Base-by-base conservation (phyloP, 768 basidiomycete species). In the Boletus sp. region DNA sequence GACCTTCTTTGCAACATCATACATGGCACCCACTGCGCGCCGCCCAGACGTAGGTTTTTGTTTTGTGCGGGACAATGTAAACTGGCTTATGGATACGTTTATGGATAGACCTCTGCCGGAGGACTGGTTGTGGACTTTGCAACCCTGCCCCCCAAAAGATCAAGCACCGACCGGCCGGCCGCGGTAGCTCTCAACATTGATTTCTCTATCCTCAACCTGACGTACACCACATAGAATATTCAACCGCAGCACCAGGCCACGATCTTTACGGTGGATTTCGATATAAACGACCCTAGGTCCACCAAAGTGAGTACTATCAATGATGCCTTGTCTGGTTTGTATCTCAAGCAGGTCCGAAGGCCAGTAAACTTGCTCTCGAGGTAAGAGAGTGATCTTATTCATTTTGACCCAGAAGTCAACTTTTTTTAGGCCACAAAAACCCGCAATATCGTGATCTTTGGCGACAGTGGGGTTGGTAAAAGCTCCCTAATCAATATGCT, bases 401-500 rank as follows among this genome's bases (percentile, higher is more conserved):
- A 17, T 4, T 19, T 38, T 42, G 15, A 7, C n/a, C 9, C 25
- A 14, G 4, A 30, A 40, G 11, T 34, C 35, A 15, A 63, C 29
- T 1, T 17, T 37, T 5, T 17, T 45, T 38, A 63, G 60, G 9
- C 35, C 17, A 27, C 29, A 4, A 55, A 53, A 33, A 21, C 17
- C 27, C 64, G 56, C 27, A 78, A 78, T 47, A 47, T 78, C n/a
- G 64, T 78, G 15, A 42, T 78, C 21, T 79, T 78, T 39, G 77
- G 78, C 1, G 75, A 77, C 41, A 70, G 70, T 4, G 77, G 77
- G 15, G 56, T 71, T 3, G 72, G 73, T 13, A 79, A 79, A 59
- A 79, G 77, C 53, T 75, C 74, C 3, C 55, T 79, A 2, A 61
- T 79, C 45, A 79, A 78, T 61, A 69, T 79, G 72, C 56, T 79